Evolutionary conservation across 2,329 filamentous ascomycete genomes (phyloP), one percentile per base, ranked within the genome.

Genomic region (Penicillium decumbens): DNA sequence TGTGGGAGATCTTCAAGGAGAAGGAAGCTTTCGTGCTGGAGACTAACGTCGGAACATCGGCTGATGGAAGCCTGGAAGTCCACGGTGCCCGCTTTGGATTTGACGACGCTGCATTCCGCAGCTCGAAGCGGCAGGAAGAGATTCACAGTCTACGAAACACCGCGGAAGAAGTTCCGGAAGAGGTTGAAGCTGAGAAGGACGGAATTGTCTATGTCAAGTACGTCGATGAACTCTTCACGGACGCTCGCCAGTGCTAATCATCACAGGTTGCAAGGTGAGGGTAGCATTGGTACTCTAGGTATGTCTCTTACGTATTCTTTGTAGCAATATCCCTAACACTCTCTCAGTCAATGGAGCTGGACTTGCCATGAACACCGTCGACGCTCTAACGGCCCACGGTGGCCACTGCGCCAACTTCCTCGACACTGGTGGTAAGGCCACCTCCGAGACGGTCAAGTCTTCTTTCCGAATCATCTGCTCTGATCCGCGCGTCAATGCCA

Each of bases 351-450:
- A 95, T 63, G 89, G 90, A 38, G 90, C 91, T 0, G 90, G 90
- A 0, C 79, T 95, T 1, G 89, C 89, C 0, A 93, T 95, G 87
- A 93, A 93, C 66, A 95, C 89, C 0, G 83, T 91, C 51, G 90
- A 95, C 66, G 86, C 87, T 0, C 80, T 95, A 1, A 76, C 80
- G 2, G 72, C 82, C 10, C 80, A 82, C 47, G 84, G 84, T 7
- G 88, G 88, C 1, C 71, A 76, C 29, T 85, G 85, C 23, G 82
- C 88, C 9, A 95, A 95, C 62, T 95, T 95, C 67, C 77, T 95
- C 47, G 90, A 95, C 66, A 95, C 88, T 0, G 90, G 91, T 25
- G 90, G 90, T 30, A 93, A 95, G 67, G 90, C 90, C 0, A 95
- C 89, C 0, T 81, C 81, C 27, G 82, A 86, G 56, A 95, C 89